Conservation (phyloP, 2,329 filamentous ascomycete genomes). For the Botrytis medusae region DNA sequence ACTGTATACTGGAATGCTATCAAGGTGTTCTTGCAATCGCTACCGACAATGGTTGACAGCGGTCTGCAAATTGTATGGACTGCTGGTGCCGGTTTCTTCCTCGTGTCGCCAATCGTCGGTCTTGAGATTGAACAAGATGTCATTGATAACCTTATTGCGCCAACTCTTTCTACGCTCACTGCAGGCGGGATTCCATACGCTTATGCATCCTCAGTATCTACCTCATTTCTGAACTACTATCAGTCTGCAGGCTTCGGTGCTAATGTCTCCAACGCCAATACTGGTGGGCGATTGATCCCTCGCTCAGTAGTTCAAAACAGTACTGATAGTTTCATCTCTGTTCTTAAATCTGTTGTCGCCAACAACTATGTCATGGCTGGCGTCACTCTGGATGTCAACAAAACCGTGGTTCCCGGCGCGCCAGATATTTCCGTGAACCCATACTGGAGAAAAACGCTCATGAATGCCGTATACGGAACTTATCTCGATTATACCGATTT, state of each 20-base stretch:
- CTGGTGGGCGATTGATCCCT: slow-evolving; percentile 6
- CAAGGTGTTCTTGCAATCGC: slow-evolving; percentile 11
- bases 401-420: background rate
- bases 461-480: slow-evolving; percentile 13
- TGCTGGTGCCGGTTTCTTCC: background rate
- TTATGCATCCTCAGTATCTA: slow-evolving; percentile 6
- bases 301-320: slow-evolving; percentile 2
- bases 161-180: slow-evolving; percentile 3
- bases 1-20: slow-evolving; percentile 15
- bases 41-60: slow-evolving; percentile 12
- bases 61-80: slow-evolving; percentile 12
- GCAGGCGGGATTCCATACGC: background rate
- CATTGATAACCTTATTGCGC: background rate
- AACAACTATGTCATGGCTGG: slow-evolving; percentile 19
- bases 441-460: slow-evolving; percentile 19
- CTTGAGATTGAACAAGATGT: background rate
- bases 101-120: background rate
- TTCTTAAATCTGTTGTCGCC: slow-evolving; percentile 4
- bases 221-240: background rate
- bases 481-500: slow-evolving; percentile 1
- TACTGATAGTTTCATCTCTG: background rate
- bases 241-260: slow-evolving; percentile 1
- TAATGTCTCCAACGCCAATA: background rate
- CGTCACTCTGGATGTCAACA: slow-evolving; percentile 19
- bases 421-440: slow-evolving; percentile 16